Base-by-base conservation (phyloP, 2,329 filamentous ascomycete species). In the Aspergillus sp. region DNA sequence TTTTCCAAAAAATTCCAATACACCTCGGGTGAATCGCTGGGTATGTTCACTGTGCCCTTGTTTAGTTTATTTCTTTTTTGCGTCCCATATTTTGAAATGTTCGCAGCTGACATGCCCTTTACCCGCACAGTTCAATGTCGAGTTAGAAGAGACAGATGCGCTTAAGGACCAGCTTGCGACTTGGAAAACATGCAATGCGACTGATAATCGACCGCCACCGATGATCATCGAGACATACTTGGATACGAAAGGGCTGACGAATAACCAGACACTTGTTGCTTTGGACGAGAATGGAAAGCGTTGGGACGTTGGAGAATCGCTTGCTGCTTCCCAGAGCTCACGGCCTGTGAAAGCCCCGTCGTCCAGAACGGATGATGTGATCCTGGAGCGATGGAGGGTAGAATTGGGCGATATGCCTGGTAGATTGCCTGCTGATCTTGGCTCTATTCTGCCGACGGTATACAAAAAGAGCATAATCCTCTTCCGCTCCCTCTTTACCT, bases 391-490 rank as follows among this genome's bases (percentile, higher is more conserved):
- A 66, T 99, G 95, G 95, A 88, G 83, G 57, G 84, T 99, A 62
- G 89, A 95, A 70, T 81, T 98, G 56, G 90, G 90, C 70, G 84
- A 85, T 64, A 77, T 78, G 57, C 74, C 81, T 57, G 71, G 80
- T 71, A 71, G 82, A 84, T 70, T 90, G 56, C 67, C 79, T 6
- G 67, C 78, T 40, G 83, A 87, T 58, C 73, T 86, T 52, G 81
- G 76, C 53, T 80, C 84, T 47, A 79, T 84, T 33, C 79, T 98
- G 52, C 92, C 95, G 14, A 93, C 91, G 52, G 87, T 96, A 58
- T 99, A 99, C 82, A 99, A 99, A 78, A 95, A 96, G 77, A 91
- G 90, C 67, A 96, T 99, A 63, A 90, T 98, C 64, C 87, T 97
- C 66, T 97, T 98, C 76, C 86, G 95, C 59, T 92, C 92, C 2